Percentiles rank a stretch among this genome's conserved stretches.
phyloP scores from a whole-genome alignment of 176 grass and related monocot genomes.

The Neostapfia colusana region DNA sequence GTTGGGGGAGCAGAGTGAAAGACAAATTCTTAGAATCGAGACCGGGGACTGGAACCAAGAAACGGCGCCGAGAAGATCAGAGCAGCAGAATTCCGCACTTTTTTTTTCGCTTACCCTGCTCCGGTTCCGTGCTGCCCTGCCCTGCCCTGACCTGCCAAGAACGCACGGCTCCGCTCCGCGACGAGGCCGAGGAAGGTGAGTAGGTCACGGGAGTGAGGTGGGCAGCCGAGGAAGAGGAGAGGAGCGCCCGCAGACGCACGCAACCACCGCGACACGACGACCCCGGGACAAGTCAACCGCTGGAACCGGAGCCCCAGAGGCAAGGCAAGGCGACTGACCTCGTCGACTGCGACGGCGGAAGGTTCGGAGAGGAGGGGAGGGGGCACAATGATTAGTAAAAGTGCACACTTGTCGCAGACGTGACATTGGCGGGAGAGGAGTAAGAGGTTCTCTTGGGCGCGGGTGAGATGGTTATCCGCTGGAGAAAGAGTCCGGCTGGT shows the following conservation, averaged over 20 bases:
- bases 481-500: background rate
- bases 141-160: too few species aligned
- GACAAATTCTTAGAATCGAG: too few species aligned
- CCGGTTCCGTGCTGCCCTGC: too few species aligned
- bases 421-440: background rate
- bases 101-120: background rate
- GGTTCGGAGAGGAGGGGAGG: slow-evolving; percentile 17
- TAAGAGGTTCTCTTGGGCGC: background rate
- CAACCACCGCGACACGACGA: background rate
- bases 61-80: background rate
- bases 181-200: slow-evolving; percentile 22
- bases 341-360: slow-evolving; percentile 15
- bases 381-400: slow-evolving; percentile 26
- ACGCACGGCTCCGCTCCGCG: slow-evolving; percentile 11
- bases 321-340: background rate
- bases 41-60: background rate
- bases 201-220: slow-evolving; percentile 7
- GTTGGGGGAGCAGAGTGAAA: background rate
- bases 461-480: slow-evolving; percentile 13
- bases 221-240: slow-evolving; percentile 1
- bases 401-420: background rate
- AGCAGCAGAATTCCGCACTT: background rate
- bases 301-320: background rate
- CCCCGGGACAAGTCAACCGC: slow-evolving; percentile 28
- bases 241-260: background rate